Evolutionary conservation across 139 green algal genomes (phyloP).

Genomic region (Haematococcus sp.): DNA sequence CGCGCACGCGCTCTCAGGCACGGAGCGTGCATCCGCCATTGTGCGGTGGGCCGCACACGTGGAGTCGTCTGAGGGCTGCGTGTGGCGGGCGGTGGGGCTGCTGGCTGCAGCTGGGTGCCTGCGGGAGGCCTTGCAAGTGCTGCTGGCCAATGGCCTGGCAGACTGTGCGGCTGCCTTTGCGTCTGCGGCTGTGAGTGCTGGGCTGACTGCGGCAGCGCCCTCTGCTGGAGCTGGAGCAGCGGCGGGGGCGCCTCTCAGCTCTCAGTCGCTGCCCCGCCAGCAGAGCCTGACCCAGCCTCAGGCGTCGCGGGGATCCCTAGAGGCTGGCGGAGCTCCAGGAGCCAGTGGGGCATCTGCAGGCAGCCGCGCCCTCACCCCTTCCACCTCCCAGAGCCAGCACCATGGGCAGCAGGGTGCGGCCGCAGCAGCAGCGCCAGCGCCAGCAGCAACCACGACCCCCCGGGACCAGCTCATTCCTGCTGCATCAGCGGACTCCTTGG

Average conservation of each 20-base stretch:
- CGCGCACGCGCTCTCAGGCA: constrained; percentile 39
- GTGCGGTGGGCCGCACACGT: constrained; percentile 67
- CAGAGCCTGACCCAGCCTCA: too few relatives aligned
- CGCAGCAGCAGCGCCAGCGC: too few relatives aligned
- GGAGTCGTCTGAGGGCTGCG: constrained; percentile 31
- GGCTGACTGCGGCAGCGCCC: constrained; percentile 14
- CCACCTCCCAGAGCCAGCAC: too few relatives aligned
- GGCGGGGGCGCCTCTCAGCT: too few relatives aligned
- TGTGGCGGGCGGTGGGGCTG: constrained; percentile 52
- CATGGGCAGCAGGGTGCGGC: too few relatives aligned
- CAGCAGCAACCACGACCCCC: too few relatives aligned
- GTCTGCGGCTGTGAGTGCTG: constrained; percentile 37
- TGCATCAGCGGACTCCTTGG: too few relatives aligned
- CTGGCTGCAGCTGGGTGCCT: constrained; percentile 48
- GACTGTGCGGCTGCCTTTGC: constrained; percentile 60
- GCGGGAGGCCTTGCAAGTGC: constrained; percentile 40
- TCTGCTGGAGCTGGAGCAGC: neutral
- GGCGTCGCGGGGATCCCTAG: too few relatives aligned
- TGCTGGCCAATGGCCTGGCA: constrained; percentile 46
- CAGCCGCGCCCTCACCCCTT: too few relatives aligned
- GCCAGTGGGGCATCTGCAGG: neutral
- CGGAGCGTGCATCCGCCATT: constrained; percentile 36
- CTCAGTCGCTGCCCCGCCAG: neutral
- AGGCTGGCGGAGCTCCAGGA: neutral
- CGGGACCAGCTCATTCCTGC: too few relatives aligned